Base-by-base conservation (phyloP, 345 rosid species). In the Eucalyptus marginata region DNA sequence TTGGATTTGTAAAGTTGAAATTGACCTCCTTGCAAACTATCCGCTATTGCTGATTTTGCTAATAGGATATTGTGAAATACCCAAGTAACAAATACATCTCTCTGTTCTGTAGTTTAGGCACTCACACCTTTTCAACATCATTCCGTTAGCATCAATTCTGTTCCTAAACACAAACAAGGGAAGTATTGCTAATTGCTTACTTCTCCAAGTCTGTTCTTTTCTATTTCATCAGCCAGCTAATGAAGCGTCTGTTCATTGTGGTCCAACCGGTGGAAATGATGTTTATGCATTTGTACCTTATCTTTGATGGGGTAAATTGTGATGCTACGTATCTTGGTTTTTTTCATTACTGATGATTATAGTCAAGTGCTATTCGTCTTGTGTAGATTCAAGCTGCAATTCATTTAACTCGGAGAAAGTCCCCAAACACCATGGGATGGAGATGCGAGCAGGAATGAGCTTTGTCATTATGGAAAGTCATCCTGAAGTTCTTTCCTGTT, bases 401-500 rank as follows among this genome's bases (percentile, higher is more conserved):
- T 59, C 4, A 59, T 59, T 0, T 0, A 27, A 59, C 27, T 59
- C 3, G 2, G 7, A 59, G 66, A 59, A 59, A 59, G 66, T 59
- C 66, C n/a, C n/a, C 7, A 12, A 25, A 59, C 31, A 11, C 66
- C 66, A 25, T 13, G 13, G 66, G 66, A 59, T 59, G 66, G 66
- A 59, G 66, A 59, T 59, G 4, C 31, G 15, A 29, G 66, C 16
- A 11, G n/a, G 66, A 11, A 25, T 59, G 66, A 59, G 31, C 64
- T 24, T 9, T 10, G 64, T 58, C 7, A 58, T 58, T 50, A 50
- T 50, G 27, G 62, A 56, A 56, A 56, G n/a, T 13, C n/a, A 27
- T 59, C 13, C 14, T 0, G 2, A 59, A 27, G 31, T 11, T 25
- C 8, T 27, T 4, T 24, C 2, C 2, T 22, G 11, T 56, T 56